Base-by-base conservation (phyloP, 345 rosid genomes). In the Citrus hindsii region DNA sequence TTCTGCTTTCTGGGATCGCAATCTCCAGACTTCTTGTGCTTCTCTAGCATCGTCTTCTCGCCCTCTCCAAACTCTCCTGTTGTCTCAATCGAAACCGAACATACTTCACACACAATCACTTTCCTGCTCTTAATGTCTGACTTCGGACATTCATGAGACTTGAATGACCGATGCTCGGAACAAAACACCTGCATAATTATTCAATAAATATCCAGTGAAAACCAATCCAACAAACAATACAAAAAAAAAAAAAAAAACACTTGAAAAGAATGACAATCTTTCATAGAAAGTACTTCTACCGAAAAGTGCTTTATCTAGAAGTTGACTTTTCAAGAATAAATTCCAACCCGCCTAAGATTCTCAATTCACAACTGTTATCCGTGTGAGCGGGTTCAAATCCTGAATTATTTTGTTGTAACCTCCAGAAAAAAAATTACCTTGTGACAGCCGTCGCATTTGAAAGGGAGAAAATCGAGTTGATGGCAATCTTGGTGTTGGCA, bases 381-480 rank as follows among this genome's bases (percentile, higher is more conserved):
- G n/a, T n/a, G n/a, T n/a, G n/a, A n/a, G n/a, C n/a, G n/a, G n/a
- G n/a, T n/a, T n/a, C n/a, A n/a, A n/a, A n/a, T n/a, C n/a, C n/a
- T n/a, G n/a, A n/a, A 13, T 16, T 16, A 13, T 51, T 51, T 53
- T 18, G 21, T 18, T 53, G 22, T 18, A 2, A 5, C 22, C 7
- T 22, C 0, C 18, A 46, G 30, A 56, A 33, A n/a, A n/a, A 16
- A 4, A 13, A 2, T 21, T 84, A 94, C 97, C 91, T 84, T 84
- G 38, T 84, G 86, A 80, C 99, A 92, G 30, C 87, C 86, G 3
- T 90, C 85, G 76, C 98, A 93, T 59, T 60, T 88, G 81, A 95
- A 93, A 35, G 98, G 97, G 12, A 93, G 91, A 62, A 95, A 95
- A 88, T 93, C 98, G 65, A 95, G 91, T 73, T 88, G 95, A 48